Evolutionary conservation across 192 early-diverging fungal species (phyloP).

Genomic region (Funneliformis mosseae): DNA sequence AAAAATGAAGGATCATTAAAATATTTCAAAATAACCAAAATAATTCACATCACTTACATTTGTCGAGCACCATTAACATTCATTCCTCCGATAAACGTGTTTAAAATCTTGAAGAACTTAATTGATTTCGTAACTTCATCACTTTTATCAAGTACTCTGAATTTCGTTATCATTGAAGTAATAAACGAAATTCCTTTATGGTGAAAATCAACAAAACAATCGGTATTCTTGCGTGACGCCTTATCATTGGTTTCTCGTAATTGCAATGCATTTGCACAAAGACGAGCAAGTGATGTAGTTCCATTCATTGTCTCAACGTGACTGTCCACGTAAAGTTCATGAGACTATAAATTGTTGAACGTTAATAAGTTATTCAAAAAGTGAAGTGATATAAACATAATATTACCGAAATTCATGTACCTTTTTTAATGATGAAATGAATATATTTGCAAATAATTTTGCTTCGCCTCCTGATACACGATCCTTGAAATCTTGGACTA

Average conservation of each 20-base stretch:
- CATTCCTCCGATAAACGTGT: slow-evolving; percentile 41
- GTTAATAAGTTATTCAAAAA: neutral
- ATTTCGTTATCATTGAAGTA: slow-evolving; percentile 36
- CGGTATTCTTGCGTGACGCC: slow-evolving; percentile 38
- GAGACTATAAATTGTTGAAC: slow-evolving; percentile 23
- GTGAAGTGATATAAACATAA: neutral
- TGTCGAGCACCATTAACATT: slow-evolving; percentile 39
- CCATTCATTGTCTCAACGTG: slow-evolving; percentile 38
- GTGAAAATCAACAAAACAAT: slow-evolving; percentile 42
- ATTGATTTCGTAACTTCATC: slow-evolving; percentile 33
- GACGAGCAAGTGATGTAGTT: slow-evolving; percentile 43
- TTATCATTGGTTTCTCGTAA: slow-evolving; percentile 33
- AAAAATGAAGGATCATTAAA: neutral
- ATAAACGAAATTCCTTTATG: slow-evolving; percentile 42
- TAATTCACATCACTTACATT: slow-evolving; percentile 40
- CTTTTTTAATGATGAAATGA: slow-evolving; percentile 47
- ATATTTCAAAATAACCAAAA: neutral
- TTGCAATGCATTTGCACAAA: slow-evolving; percentile 34
- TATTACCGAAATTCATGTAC: slow-evolving; percentile 34
- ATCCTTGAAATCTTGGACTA: slow-evolving; percentile 46
- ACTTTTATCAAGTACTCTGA: slow-evolving; percentile 13
- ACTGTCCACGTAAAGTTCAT: slow-evolving; percentile 38
- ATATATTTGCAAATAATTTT: slow-evolving; percentile 40
- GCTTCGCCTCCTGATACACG: slow-evolving; percentile 35
- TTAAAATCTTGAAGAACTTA: slow-evolving; percentile 54